Evolutionary conservation across 2,329 filamentous ascomycete genomes (phyloP), one percentile per base, ranked within the genome.

Genomic region (Thielaviopsis ethacetica): DNA sequence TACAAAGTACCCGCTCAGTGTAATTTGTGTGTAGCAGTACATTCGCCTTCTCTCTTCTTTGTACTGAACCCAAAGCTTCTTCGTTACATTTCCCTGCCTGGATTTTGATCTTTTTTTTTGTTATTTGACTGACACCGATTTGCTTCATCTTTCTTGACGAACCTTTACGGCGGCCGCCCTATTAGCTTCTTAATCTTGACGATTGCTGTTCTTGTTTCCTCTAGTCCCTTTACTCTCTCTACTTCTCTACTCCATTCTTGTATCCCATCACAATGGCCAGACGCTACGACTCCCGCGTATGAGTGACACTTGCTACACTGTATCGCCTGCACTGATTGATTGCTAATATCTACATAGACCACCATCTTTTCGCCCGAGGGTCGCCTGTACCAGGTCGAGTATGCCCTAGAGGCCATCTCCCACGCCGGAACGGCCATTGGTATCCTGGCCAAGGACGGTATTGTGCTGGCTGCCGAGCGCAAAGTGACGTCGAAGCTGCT

Each of bases 291-390:
- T 95, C 91, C 69, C 83, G 91, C 77, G 91, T 95, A 79, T 73
- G 85, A 75, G 71, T 65, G 63, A 63, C 19, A 12, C 30, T 34
- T 34, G 30, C 10, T 34, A 9, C 10, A 12, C 30, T 12, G 10
- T 34, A 10, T 34, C 30, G 19, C 26, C 49, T 38, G 9, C 30
- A 13, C n/a, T n/a, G n/a, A n/a, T n/a, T n/a, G n/a, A n/a, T 41
- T 27, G 38, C 53, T 27, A 41, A 59, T 24, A 27, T 4, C 17
- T 15, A 7, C 5, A 53, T 67, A 95, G 91, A 98, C 93, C 67
- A 98, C 93, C 71, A 98, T 98, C 81, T 98, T 98, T 84, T 98
- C 93, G 62, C 93, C 93, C 62, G 93, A 98, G 77, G 93, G 93
- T 64, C 91, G 93, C 69, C 82, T 98, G 62, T 98, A 98, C 74